phyloP scores from a whole-genome alignment of 371 early-diverging fungal species.

The Mortierella sp. region DNA sequence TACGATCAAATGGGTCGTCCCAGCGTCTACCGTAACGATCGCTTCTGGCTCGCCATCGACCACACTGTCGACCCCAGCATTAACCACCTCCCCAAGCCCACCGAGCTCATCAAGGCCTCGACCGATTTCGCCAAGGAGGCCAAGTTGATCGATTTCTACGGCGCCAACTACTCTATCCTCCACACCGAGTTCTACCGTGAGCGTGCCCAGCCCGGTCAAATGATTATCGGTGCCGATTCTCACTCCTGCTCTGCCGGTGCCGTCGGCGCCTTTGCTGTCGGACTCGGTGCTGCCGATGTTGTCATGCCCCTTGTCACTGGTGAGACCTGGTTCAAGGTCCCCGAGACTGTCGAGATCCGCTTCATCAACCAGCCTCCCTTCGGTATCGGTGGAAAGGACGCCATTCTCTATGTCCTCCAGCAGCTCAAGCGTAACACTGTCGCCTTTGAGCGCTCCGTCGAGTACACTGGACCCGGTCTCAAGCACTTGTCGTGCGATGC shows the following conservation, averaged over 20 bases:
- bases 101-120: conserved; percentile 74
- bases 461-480: conserved; percentile 82
- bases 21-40: conserved; percentile 79
- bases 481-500: conserved; percentile 84
- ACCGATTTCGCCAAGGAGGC: conserved; percentile 81
- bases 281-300: conserved; percentile 86
- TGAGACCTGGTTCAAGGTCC: conserved; percentile 87
- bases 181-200: conserved; percentile 88
- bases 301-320: conserved; percentile 87
- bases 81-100: conserved; percentile 77
- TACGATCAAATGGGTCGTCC: conserved; percentile 82
- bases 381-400: conserved; percentile 86
- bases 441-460: conserved; percentile 85
- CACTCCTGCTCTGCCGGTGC: conserved; percentile 87
- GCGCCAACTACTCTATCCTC: conserved; percentile 83
- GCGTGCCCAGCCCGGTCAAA: conserved; percentile 85
- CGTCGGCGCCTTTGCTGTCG: conserved; percentile 83
- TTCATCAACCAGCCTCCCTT: conserved; percentile 79
- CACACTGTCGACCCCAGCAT: conserved; percentile 85
- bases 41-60: conserved; percentile 87
- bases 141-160: conserved; percentile 76
- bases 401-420: conserved; percentile 82
- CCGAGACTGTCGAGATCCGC: conserved; percentile 81
- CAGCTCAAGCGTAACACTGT: conserved; percentile 86
- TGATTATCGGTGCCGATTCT: conserved; percentile 86